Evolutionary conservation across 1,284 basidiomycete genomes (phyloP).

Genomic region (Papiliotrema nemorosa): DNA sequence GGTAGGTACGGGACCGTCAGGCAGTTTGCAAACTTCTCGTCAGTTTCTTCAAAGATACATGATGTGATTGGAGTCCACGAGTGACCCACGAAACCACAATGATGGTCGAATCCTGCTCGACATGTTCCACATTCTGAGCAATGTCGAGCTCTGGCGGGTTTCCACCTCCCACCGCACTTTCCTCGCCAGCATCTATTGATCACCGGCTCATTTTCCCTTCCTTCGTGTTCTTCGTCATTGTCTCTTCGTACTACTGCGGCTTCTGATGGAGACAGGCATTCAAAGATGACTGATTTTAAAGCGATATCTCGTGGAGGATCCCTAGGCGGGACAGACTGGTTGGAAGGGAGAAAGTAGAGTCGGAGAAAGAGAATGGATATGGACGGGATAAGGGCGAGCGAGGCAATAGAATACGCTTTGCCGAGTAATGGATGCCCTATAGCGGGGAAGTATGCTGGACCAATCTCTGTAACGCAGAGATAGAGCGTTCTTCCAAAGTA

Average conservation of each 20-base stretch:
- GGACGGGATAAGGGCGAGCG: constrained; percentile 15
- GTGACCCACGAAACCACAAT: constrained; percentile 42
- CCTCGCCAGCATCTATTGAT: constrained; percentile 29
- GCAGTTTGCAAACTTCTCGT: constrained; percentile 46
- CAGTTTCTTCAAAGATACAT: neutral
- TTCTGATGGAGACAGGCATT: constrained; percentile 26
- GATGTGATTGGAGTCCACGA: neutral
- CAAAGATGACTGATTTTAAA: constrained; percentile 19
- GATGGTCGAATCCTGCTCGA: constrained; percentile 43
- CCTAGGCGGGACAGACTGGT: constrained; percentile 26
- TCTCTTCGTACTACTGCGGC: constrained; percentile 3
- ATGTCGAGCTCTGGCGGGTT: constrained; percentile 41
- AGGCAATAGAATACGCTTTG: constrained; percentile 14
- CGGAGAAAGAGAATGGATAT: constrained; percentile 28
- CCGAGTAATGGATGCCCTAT: constrained; percentile 4
- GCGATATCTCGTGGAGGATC: constrained; percentile 18
- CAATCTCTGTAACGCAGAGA: constrained; percentile 19
- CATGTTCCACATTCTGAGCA: constrained; percentile 43
- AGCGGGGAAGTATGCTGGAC: constrained; percentile 1
- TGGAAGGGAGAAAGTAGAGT: constrained; percentile 38
- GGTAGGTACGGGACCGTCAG: constrained; percentile 39
- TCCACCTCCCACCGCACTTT: constrained; percentile 34
- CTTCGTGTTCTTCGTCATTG: neutral
- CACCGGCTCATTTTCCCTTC: constrained; percentile 8
- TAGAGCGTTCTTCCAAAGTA: constrained; percentile 26